Evolutionary conservation across 2,329 filamentous ascomycete genomes (phyloP).

Genomic region (Diaporthe ampelina): DNA sequence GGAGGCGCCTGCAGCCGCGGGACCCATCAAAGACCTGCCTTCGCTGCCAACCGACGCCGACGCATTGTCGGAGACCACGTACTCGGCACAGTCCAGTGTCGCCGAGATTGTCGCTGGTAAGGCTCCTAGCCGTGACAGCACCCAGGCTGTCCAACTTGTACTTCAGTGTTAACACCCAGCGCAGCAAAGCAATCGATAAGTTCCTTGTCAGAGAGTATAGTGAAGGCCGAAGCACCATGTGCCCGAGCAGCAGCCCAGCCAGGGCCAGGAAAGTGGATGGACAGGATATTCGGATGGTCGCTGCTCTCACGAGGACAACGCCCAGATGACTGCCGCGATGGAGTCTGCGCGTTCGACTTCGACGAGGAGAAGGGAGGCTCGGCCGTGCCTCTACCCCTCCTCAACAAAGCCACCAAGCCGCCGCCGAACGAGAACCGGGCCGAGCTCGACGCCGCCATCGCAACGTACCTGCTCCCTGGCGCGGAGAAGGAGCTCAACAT

Average conservation of each 20-base stretch:
- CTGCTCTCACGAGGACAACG: background rate
- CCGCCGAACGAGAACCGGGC: constrained; percentile 42
- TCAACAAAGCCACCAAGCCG: background rate
- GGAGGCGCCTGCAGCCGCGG: background rate
- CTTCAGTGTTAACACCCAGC: background rate
- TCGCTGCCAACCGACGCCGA: background rate
- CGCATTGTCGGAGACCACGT: background rate
- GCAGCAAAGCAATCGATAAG: constrained; percentile 37
- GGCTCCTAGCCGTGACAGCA: background rate
- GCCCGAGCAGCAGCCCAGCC: constrained; percentile 19
- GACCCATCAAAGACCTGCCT: constrained; percentile 3
- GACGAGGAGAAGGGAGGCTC: constrained; percentile 31
- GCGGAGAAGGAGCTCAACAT: constrained; percentile 63
- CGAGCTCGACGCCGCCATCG: constrained; percentile 56
- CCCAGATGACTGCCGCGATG: background rate
- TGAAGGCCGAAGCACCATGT: constrained; percentile 39
- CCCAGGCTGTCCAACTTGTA: background rate
- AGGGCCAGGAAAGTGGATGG: constrained; percentile 31
- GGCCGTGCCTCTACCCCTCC: constrained; percentile 9
- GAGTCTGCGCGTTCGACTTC: constrained; percentile 8
- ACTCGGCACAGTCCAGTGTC: constrained; percentile 1
- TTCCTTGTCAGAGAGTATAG: constrained; percentile 39
- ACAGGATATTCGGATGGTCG: constrained; percentile 11
- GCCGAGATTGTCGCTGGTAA: constrained; percentile 25
- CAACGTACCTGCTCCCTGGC: constrained; percentile 56